Evolutionary conservation across 805 yeast genomes (phyloP), one percentile per base, ranked within the genome.

Genomic region (Yamadazyma sp.): DNA sequence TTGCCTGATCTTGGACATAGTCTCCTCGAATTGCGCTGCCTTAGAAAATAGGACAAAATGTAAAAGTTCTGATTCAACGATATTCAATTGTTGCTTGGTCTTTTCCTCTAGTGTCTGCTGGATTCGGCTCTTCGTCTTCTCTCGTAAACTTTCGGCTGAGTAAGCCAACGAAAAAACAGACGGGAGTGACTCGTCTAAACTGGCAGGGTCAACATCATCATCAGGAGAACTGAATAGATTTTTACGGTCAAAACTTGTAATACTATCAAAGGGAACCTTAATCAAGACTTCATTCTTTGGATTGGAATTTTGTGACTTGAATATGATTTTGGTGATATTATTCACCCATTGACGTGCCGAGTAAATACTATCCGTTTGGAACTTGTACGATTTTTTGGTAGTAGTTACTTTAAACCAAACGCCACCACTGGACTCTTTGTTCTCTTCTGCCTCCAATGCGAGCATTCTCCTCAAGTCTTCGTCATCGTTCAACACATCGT

Each of bases 331-430:
- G 46, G 84, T 85, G 29, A 91, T 59, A 7, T 73, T 63, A 36
- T 81, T 79, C 31, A 77, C 81, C 98, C 98, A 91, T 12, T 81
- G 75, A 41, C 84, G 71, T 0, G 97, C 97, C 5, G 82, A 64
- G 44, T 71, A 78, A 11, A 75, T 60, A 16, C 83, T 79, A 52
- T 90, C 96, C 2, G 95, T 84, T 44, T 75, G 73, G 48, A 90
- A 84, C 27, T 72, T 70, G 56, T 81, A 81, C 0, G 76, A 70
- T 45, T 77, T 74, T 20, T 71, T 67, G 28, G 72, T 78, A 2
- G 88, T 80, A 2, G 71, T 57, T 16, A 91, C 61, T 29, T 72
- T 69, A 50, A 90, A 77, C 73, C 82, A 77, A 3, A 58, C 62
- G 1, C 67, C 70, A 2, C 57, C 50, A 16, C 46, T 54, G 4